A percentile compares a stretch with the other conserved stretches of the same genome.
Evolutionary conservation across 495 filamentous ascomycete species (phyloP).

Genomic region (Bombardia bombarda): DNA sequence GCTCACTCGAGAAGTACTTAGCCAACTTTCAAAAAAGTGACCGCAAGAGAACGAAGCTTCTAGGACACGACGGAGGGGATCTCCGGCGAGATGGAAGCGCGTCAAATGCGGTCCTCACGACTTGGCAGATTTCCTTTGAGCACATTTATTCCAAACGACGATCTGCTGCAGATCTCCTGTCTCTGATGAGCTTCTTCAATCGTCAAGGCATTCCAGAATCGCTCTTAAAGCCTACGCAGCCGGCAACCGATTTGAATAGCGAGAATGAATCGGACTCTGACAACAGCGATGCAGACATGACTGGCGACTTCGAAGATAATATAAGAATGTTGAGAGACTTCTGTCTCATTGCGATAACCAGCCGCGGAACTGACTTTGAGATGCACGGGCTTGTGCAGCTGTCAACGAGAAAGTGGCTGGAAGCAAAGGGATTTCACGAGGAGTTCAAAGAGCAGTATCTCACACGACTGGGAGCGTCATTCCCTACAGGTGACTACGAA

Average conservation of each 20-base stretch:
- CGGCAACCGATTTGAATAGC: neutral
- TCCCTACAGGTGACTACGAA: conserved; percentile 28
- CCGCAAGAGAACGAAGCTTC: conserved; percentile 17
- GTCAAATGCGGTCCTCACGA: neutral
- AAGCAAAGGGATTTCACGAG: too few species aligned
- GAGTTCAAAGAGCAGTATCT: too few species aligned
- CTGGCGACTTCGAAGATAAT: conserved; percentile 34
- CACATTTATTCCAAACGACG: conserved; percentile 3
- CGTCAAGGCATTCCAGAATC: conserved; percentile 27
- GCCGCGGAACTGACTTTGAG: conserved; percentile 14
- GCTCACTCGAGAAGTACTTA: conserved; percentile 28
- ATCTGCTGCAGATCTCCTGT: conserved; percentile 22
- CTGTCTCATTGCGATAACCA: conserved; percentile 27
- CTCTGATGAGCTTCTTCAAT: conserved; percentile 36
- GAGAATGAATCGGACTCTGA: neutral
- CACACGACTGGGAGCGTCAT: conserved; percentile 23
- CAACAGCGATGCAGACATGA: neutral
- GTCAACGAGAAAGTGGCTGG: too few species aligned
- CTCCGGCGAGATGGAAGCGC: neutral
- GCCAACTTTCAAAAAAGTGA: conserved; percentile 27
- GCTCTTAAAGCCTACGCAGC: conserved; percentile 4
- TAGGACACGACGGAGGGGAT: conserved; percentile 14
- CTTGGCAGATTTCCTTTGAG: neutral
- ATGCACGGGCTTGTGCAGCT: conserved; percentile 1
- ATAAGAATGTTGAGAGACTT: conserved; percentile 29